Evolutionary conservation across 331 rosid species (phyloP).

Genomic region (Dryas integrifolia): DNA sequence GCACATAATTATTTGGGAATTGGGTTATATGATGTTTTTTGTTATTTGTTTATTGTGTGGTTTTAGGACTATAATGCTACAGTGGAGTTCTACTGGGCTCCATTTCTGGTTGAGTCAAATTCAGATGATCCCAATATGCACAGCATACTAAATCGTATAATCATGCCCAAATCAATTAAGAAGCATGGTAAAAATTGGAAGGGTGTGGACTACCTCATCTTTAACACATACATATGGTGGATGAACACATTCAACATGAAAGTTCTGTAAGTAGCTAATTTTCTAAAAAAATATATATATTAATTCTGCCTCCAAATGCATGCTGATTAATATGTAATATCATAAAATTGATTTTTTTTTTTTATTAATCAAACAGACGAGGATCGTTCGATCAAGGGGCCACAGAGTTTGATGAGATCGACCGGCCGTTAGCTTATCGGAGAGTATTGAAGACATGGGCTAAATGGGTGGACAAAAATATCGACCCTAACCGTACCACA

Average conservation of each 20-base stretch:
- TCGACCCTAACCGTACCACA: slow-evolving; percentile 69
- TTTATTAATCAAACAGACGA: slow-evolving; percentile 45
- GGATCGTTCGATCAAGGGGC: slow-evolving; percentile 79
- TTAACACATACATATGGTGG: slow-evolving; percentile 99
- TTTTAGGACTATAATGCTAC: slow-evolving; percentile 77
- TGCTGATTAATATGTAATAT: no score
- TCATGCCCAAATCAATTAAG: slow-evolving; percentile 82
- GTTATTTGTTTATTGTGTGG: background rate
- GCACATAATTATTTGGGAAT: background rate
- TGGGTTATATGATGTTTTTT: background rate
- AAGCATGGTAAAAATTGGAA: slow-evolving; percentile 83
- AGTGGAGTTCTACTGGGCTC: slow-evolving; percentile 93
- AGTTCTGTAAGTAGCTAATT: slow-evolving; percentile 61
- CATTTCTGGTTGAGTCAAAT: slow-evolving; percentile 89
- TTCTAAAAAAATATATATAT: background rate
- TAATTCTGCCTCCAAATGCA: background rate
- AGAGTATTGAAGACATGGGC: slow-evolving; percentile 81
- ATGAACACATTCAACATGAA: slow-evolving; percentile 81
- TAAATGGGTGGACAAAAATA: slow-evolving; percentile 68
- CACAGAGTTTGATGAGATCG: slow-evolving; percentile 70
- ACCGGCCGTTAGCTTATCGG: slow-evolving; percentile 58
- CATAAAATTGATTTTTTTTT: slow-evolving; percentile 6
- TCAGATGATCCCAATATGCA: slow-evolving; percentile 90
- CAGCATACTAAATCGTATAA: slow-evolving; percentile 74
- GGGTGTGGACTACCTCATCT: slow-evolving; percentile 68